Conservation (phyloP, 805 yeast genomes). For the Suhomyces emberorum region DNA sequence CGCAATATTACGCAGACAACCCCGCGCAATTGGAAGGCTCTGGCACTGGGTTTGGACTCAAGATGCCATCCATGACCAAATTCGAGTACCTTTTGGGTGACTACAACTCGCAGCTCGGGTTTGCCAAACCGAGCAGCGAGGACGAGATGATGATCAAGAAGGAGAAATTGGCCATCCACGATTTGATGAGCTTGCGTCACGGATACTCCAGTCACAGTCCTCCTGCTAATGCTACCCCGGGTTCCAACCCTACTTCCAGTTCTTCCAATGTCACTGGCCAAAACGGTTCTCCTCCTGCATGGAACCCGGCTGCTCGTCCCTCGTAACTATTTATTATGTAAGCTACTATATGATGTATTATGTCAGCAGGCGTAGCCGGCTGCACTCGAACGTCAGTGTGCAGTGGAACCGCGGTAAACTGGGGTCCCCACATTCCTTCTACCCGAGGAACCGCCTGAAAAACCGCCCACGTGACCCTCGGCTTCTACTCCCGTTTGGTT, state of each 20-base stretch:
- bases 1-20: not conserved
- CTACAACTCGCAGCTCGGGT: constrained; percentile 1
- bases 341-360: not conserved
- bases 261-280: not conserved
- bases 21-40: not conserved
- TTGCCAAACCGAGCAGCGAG: not conserved
- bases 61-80: constrained; percentile 10
- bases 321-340: not conserved
- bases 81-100: constrained; percentile 12
- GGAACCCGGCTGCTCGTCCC: not conserved
- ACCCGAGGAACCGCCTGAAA: too few relatives aligned
- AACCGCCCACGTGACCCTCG: too few relatives aligned
- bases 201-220: constrained; percentile 1
- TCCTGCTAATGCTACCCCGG: too few relatives aligned
- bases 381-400: too few relatives aligned
- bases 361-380: too few relatives aligned
- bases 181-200: constrained; percentile 14
- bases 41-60: constrained; percentile 6
- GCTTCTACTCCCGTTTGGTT: too few relatives aligned
- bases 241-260: too few relatives aligned
- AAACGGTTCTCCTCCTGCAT: not conserved
- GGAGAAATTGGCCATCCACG: constrained; percentile 27
- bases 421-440: too few relatives aligned
- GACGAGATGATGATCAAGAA: constrained; percentile 24
- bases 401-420: too few relatives aligned